Percentiles rank a stretch among this genome's conserved stretches.
Evolutionary conservation across 208 protist genomes (phyloP).

Genomic region (Crithidia acanthocephali): DNA sequence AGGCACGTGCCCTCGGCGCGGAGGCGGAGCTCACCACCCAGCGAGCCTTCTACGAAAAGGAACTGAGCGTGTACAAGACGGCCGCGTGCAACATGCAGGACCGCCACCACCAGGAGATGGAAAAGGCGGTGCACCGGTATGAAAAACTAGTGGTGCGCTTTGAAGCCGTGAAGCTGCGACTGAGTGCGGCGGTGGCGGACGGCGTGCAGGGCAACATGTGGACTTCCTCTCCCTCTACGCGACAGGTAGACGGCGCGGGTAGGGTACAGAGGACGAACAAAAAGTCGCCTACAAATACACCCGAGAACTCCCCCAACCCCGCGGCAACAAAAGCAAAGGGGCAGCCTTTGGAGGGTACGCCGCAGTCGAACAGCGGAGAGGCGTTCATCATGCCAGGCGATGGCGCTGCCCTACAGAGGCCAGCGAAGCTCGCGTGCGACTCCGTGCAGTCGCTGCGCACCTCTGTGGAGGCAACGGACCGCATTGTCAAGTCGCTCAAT

Average conservation of each 20-base stretch:
- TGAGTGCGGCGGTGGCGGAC: constrained; percentile 31
- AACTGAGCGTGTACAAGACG: constrained; percentile 47
- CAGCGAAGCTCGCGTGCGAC: constrained; percentile 20
- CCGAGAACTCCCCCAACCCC: constrained; percentile 4
- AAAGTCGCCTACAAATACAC: constrained; percentile 4
- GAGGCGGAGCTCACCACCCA: constrained; percentile 45
- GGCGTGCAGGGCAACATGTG: constrained; percentile 1
- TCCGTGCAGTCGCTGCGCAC: constrained; percentile 25
- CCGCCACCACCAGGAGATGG: constrained; percentile 38
- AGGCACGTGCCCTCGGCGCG: constrained; percentile 30
- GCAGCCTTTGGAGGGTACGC: background rate
- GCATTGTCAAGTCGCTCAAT: constrained; percentile 23
- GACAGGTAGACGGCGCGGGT: background rate
- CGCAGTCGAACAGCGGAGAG: background rate
- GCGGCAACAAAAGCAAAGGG: background rate
- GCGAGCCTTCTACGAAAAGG: constrained; percentile 42
- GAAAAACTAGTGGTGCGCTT: constrained; percentile 42
- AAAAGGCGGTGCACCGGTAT: constrained; percentile 26
- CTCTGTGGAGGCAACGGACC: constrained; percentile 20
- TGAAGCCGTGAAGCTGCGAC: constrained; percentile 42
- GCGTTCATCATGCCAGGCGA: background rate
- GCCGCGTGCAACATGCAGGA: constrained; percentile 48
- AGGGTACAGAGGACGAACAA: background rate
- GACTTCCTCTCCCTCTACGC: background rate
- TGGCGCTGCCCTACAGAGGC: background rate